Conservation (phyloP, 495 filamentous ascomycete genomes). For the Tuber borchii region DNA sequence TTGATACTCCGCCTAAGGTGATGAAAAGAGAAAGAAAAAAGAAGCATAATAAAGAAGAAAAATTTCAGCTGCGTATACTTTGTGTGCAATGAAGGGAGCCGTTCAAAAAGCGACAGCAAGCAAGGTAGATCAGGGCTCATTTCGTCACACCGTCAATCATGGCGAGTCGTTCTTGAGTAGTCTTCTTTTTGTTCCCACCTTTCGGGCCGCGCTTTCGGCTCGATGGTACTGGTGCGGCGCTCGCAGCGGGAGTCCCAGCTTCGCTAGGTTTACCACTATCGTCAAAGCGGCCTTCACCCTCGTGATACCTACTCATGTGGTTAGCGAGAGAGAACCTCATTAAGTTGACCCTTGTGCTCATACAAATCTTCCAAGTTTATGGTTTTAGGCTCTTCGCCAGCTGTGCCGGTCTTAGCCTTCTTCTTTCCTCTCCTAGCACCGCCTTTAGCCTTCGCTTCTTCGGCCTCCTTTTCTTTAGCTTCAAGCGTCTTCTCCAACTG, state of each 20-base stretch:
- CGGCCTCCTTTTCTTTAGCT: slow-evolving; percentile 39
- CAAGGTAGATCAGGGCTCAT: slow-evolving; percentile 5
- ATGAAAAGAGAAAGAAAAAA: not conserved
- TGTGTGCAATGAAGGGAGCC: not conserved
- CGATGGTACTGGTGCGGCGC: slow-evolving; percentile 23
- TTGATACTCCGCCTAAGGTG: slow-evolving; percentile 1
- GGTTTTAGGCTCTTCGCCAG: slow-evolving; percentile 34
- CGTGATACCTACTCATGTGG: slow-evolving; percentile 30
- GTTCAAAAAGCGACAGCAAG: not conserved
- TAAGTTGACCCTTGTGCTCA: not conserved
- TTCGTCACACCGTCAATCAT: slow-evolving; percentile 41
- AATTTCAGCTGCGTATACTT: not conserved
- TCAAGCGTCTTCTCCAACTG: slow-evolving; percentile 46
- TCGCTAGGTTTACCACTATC: slow-evolving; percentile 41
- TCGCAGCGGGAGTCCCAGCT: slow-evolving; percentile 36
- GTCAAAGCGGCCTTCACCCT: slow-evolving; percentile 40
- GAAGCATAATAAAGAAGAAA: not conserved
- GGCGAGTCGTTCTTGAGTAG: slow-evolving; percentile 40
- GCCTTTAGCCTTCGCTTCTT: slow-evolving; percentile 40
- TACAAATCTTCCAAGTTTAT: slow-evolving; percentile 41
- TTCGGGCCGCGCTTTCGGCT: slow-evolving; percentile 38
- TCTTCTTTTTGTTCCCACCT: slow-evolving; percentile 42
- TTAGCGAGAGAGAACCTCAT: not conserved
- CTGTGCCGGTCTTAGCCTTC: slow-evolving; percentile 48
- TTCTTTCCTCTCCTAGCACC: slow-evolving; percentile 58